Base-by-base conservation (phyloP, 2,329 filamentous ascomycete species). In the Colletotrichum filicis region DNA sequence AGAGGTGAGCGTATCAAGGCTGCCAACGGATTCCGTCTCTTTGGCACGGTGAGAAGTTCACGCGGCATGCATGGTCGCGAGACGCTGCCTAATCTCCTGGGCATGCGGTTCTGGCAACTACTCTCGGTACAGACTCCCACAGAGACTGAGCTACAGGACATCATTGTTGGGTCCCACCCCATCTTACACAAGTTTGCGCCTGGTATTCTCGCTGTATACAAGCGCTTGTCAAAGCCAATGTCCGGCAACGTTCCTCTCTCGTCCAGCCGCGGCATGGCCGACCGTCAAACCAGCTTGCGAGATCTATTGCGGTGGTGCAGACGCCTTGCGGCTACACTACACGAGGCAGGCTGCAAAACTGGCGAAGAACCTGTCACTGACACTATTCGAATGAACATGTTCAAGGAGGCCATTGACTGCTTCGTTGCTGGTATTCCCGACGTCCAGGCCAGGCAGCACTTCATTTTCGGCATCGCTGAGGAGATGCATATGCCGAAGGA, bases 231-330 rank as follows among this genome's bases (percentile, higher is more conserved):
- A 61, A 82, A 81, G 6, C 78, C 89, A n/a, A 78, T 58, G 0
- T 75, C 76, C 6, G 76, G 76, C 32, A 70, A 74, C 74, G 30
- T 76, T 76, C 63, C 75, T n/a, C 72, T 71, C 16, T 75, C 75
- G 1, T 78, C 90, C 79, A 83, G 89, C 77, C 90, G 83, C 75
- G 87, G 82, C 7, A 80, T 85, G 77, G 64, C 68, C 24, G 81
- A 84, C 49, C 82, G 89, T 12, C 89, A 92, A 71, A 88, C 91
- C 35, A 94, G 90, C 37, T 88, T 94, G 32, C 87, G 93, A 76
- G 97, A 98, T 81, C 86, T 99, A 11, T 87, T 99, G 68, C 98
- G 98, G 80, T 97, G 97, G 92, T 98, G 95, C 78, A 90, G 91
- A 59, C 90, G 97, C 72, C 86, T 98, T 26, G 87, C 92, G 63